Base-by-base conservation (phyloP, 768 basidiomycete genomes). In the Goffeauzyma gilvescens region DNA sequence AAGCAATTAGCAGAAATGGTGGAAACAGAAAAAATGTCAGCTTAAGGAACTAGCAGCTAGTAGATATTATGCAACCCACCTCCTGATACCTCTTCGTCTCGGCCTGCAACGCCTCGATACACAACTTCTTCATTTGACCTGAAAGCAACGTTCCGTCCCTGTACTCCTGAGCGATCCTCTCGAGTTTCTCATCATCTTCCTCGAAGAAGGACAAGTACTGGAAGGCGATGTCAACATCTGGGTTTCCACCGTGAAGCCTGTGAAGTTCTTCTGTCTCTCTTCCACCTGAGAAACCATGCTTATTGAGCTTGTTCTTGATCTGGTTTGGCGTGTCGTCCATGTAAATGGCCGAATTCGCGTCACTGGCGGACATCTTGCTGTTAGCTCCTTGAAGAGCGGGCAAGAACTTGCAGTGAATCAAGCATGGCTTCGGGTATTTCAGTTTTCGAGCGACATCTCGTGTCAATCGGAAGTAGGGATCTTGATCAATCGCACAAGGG, bases 341-440 rank as follows among this genome's bases (percentile, higher is more conserved):
- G 69, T 73, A 96, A 52, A 98, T 89, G 50, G 82, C 82, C 50
- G 79, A 82, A 65, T 87, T 90, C 17, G 75, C 69, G 63, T 90
- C 80, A 38, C 83, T 87, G 4, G 93, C 93, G 62, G 87, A 93
- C 93, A 98, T 98, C 68, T 98, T 98, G 26, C 86, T 90, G 64
- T 93, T 86, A 2, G 93, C 82, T 32, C 93, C 93, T 65, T 95
- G 90, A 8, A 98, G 72, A 4, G 93, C 89, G 9, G 93, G 93
- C 69, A 98, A 90, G 72, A 98, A 98, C 58, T 90, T 90, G 35
- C 89, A 74, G 65, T 96, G 87, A 37, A 98, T 68, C 20, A 95
- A 73, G 2, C 81, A 67, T 2, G 93, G 93, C 63, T 98, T 98
- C 32, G 79, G 85, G 68, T 90, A 93, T 65, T 85, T 90, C 55